A percentile compares a stretch with the other conserved stretches of the same genome.
Evolutionary conservation across 2,329 filamentous ascomycete genomes (phyloP).

Genomic region (Blumeria graminis): DNA sequence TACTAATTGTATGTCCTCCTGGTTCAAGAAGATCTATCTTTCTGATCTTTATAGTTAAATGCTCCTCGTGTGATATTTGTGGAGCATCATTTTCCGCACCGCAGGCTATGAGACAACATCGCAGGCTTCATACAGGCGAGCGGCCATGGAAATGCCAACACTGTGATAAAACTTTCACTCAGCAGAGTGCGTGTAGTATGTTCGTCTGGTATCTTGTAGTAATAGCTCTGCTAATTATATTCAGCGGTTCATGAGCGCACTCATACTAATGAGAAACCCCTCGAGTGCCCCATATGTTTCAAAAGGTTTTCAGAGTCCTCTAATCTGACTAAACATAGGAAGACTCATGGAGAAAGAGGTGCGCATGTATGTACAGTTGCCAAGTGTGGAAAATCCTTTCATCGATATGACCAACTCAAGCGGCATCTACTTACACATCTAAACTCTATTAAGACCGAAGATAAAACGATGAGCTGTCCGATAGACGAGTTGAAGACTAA

Average conservation of each 20-base stretch:
- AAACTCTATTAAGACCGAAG: not conserved
- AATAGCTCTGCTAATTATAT: conserved; percentile 15
- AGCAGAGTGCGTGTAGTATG: conserved; percentile 40
- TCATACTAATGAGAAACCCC: conserved; percentile 40
- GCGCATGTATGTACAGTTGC: conserved; percentile 23
- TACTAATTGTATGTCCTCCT: conserved; percentile 29
- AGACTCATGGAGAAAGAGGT: conserved; percentile 31
- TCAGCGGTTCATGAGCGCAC: conserved; percentile 37
- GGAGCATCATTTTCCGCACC: conserved; percentile 36
- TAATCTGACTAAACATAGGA: conserved; percentile 40
- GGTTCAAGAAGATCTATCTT: too few relatives aligned
- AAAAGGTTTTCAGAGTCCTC: conserved; percentile 40
- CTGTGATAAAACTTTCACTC: conserved; percentile 36
- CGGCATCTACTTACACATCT: conserved; percentile 23
- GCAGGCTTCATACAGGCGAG: conserved; percentile 39
- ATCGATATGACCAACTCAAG: conserved; percentile 34
- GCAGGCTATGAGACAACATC: conserved; percentile 42
- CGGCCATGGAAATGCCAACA: conserved; percentile 33
- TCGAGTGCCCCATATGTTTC: conserved; percentile 31
- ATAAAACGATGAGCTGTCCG: too few relatives aligned
- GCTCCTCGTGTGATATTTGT: conserved; percentile 30
- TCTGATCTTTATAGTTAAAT: conserved; percentile 24
- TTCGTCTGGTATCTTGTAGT: not conserved
- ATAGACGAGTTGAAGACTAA: too few relatives aligned
- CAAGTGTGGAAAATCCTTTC: conserved; percentile 31